Evolutionary conservation across 2,329 filamentous ascomycete species (phyloP), one percentile per base, ranked within the genome.

Genomic region (Penicillium sp.): DNA sequence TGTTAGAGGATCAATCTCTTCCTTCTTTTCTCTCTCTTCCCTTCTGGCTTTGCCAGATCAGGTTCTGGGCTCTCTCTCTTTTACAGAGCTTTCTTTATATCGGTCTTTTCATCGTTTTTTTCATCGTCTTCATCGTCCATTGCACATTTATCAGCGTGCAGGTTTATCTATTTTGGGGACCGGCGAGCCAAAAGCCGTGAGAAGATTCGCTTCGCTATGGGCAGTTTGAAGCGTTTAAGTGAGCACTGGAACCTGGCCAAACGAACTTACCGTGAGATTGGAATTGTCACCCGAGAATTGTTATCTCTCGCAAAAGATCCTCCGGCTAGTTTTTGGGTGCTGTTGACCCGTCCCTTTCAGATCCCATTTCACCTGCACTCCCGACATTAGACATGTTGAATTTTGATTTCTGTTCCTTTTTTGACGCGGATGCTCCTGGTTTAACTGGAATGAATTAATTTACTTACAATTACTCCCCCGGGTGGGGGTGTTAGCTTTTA

Each of bases 61-160:
- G 17, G 17, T 19, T 19, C 17, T 19, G 17, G 17, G 17, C 17
- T 19, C 17, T 19, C 17, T 19, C 17, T 19, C 17, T 19, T 19
- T 19, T 19, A 19, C 17, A 19, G 17, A 19, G 17, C 17, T 19
- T 19, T 19, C 17, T 19, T 19, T 19, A 19, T 19, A 19, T 19
- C 17, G 17, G 17, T 19, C 17, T 19, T 19, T 19, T 19, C 17
- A 19, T 19, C 17, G 17, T 19, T 19, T 19, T 19, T 19, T 19
- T 19, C 17, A 19, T 19, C 17, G 17, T 19, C 2, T 19, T 19
- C 17, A 19, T 19, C 17, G 17, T 19, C 17, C 0, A 61, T 72
- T 57, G 83, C 88, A 2, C 84, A 89, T 59, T 75, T 90, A 7
- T 67, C 71, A 0, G 70, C 70, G 2, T 73, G 70, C 53, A 64